These are phyloP conservation scores for Fusarium armeniacum DNA, from an alignment of 2,329 filamentous ascomycete genomes.

Conservation along the genomic window DNA sequence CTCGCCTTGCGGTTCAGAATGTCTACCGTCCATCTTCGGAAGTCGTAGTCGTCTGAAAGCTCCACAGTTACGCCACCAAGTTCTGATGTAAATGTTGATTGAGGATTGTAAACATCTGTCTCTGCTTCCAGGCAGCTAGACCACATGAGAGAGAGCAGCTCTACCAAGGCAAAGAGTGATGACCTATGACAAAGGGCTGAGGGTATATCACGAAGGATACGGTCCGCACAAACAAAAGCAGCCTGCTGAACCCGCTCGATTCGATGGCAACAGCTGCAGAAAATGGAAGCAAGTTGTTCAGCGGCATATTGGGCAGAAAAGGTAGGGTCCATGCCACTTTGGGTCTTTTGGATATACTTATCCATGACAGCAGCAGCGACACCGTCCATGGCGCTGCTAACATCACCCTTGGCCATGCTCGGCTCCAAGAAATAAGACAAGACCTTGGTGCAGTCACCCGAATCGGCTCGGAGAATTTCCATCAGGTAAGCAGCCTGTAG, in stretches of 20 bases:
- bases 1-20: conserved; percentile 82
- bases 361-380: conserved; percentile 78
- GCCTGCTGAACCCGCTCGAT: conserved; percentile 92
- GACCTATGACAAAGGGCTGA: conserved; percentile 91
- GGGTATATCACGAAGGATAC: conserved; percentile 85
- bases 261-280: conserved; percentile 92
- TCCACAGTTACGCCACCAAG: conserved; percentile 86
- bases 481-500: conserved; percentile 91
- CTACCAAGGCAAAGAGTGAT: conserved; percentile 91
- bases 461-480: conserved; percentile 86
- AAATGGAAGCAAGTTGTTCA: conserved; percentile 85
- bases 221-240: conserved; percentile 85
- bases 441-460: conserved; percentile 90
- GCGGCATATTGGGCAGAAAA: conserved; percentile 96
- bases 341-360: conserved; percentile 81
- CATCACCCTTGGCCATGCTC: conserved; percentile 76
- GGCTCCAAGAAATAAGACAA: conserved; percentile 96
- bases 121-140: conserved; percentile 93
- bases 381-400: conserved; percentile 75
- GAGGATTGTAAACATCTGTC: conserved; percentile 92
- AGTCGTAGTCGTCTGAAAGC: conserved; percentile 91
- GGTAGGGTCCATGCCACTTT: conserved; percentile 77
- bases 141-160: conserved; percentile 96
- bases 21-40: conserved; percentile 84
- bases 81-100: conserved; percentile 81